Evolutionary conservation across 805 yeast species (phyloP).

Genomic region (Priceomyces medius): DNA sequence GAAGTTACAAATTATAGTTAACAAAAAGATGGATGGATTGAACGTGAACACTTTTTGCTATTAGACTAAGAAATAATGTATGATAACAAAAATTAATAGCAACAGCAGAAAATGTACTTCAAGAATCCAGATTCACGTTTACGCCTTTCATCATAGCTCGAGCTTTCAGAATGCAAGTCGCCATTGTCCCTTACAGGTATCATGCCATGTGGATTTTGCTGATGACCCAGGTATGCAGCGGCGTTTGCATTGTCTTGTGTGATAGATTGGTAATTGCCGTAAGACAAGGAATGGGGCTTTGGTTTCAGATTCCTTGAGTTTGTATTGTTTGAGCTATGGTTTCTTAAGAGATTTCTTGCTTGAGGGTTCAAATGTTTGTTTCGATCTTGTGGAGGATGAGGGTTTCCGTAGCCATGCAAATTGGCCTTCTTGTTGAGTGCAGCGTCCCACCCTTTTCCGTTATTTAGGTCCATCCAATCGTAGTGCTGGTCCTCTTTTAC

Average conservation of each 20-base stretch:
- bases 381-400: conserved; percentile 62
- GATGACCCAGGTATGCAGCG: conserved; percentile 14
- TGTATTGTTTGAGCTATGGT: not conserved
- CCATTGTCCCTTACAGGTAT: conserved; percentile 35
- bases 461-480: conserved; percentile 97
- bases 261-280: conserved; percentile 20
- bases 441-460: conserved; percentile 95
- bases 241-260: conserved; percentile 19
- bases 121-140: conserved; percentile 11
- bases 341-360: conserved; percentile 7
- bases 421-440: conserved; percentile 87
- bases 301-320: conserved; percentile 10
- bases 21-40: too few relatives aligned
- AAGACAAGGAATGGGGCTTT: conserved; percentile 14
- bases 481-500: conserved; percentile 77
- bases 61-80: too few relatives aligned
- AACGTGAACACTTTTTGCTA: too few relatives aligned
- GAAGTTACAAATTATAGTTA: not conserved
- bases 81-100: conserved; percentile 2
- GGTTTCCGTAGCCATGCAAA: conserved; percentile 94
- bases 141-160: conserved; percentile 26
- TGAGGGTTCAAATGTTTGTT: conserved; percentile 12
- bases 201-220: conserved; percentile 21
- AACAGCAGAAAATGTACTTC: conserved; percentile 6
- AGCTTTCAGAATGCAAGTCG: conserved; percentile 39